These are phyloP conservation scores for Phaeosphaeria sp. DNA, from an alignment of 2,329 filamentous ascomycete genomes.

Conservation along the genomic window DNA sequence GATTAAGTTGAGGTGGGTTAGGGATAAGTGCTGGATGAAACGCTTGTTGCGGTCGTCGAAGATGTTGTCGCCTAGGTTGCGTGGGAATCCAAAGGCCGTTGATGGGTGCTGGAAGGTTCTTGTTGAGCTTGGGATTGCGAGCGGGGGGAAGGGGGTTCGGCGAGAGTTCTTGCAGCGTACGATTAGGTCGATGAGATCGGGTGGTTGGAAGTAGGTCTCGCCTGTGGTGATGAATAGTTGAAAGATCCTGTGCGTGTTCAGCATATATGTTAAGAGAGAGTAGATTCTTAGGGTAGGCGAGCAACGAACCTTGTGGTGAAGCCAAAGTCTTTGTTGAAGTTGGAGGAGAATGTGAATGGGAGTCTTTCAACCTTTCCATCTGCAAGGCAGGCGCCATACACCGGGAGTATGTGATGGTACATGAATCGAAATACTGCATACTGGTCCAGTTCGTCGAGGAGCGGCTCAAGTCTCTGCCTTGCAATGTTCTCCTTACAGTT, in stretches of 20 bases:
- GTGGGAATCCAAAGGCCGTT: constrained; percentile 2
- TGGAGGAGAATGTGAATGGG: constrained; percentile 24
- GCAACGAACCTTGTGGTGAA: constrained; percentile 10
- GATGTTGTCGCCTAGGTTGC: not conserved
- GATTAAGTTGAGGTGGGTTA: constrained; percentile 15
- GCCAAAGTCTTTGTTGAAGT: constrained; percentile 5
- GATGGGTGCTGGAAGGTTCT: constrained; percentile 6
- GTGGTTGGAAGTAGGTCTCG: constrained; percentile 33
- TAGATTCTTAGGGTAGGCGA: not conserved
- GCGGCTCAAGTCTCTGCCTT: constrained; percentile 1
- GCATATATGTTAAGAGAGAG: not conserved
- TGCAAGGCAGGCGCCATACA: constrained; percentile 18
- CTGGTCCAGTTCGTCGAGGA: constrained; percentile 29
- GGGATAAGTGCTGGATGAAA: not conserved
- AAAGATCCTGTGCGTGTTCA: constrained; percentile 11
- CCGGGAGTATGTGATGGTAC: constrained; percentile 33
- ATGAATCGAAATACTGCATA: constrained; percentile 29
- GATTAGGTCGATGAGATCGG: constrained; percentile 33
- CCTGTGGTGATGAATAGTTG: constrained; percentile 26
- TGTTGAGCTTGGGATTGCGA: constrained; percentile 18
- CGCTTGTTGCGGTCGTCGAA: not conserved
- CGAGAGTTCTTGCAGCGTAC: constrained; percentile 17
- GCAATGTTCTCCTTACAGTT: not conserved
- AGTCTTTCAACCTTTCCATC: constrained; percentile 21
- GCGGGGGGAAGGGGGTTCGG: constrained; percentile 16